These are phyloP conservation scores for Aureobasidium sp. DNA, from an alignment of 2,329 filamentous ascomycete genomes.

Conservation along the genomic window DNA sequence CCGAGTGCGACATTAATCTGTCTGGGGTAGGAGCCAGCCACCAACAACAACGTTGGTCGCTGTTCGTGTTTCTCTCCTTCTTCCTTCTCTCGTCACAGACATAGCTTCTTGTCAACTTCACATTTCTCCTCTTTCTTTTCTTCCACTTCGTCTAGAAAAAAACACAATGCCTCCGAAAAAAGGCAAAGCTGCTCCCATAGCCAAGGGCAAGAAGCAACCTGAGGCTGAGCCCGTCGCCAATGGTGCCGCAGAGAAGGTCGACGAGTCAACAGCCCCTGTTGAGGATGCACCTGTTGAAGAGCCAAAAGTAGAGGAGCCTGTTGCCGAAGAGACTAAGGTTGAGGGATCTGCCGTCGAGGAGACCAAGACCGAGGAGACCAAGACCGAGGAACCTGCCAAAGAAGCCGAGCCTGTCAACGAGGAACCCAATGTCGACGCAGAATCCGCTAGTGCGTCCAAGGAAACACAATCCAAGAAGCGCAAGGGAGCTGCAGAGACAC, in stretches of 20 bases:
- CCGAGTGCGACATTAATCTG: constrained; percentile 7
- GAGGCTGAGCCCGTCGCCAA: constrained; percentile 7
- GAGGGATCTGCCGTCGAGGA: not conserved
- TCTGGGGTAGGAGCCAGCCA: constrained; percentile 14
- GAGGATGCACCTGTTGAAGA: not conserved
- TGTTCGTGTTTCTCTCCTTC: not conserved
- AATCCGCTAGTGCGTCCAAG: not conserved
- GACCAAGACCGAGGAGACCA: not conserved
- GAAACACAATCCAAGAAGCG: constrained; percentile 5
- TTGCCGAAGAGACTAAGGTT: constrained; percentile 3
- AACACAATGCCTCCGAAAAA: constrained; percentile 20
- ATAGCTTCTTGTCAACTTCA: not conserved
- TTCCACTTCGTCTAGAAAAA: too few species aligned
- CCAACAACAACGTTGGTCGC: constrained; percentile 1
- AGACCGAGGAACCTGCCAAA: not conserved
- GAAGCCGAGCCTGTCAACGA: not conserved
- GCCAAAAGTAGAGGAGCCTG: not conserved
- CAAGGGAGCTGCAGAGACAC: constrained; percentile 8
- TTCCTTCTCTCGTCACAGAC: not conserved
- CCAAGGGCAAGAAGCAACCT: constrained; percentile 10
- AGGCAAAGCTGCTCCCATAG: constrained; percentile 9
- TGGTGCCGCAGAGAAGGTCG: not conserved
- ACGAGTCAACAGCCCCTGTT: not conserved
- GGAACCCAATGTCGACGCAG: not conserved
- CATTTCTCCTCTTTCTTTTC: not conserved